These are phyloP conservation scores for Penicillium verhagenii DNA, from an alignment of 495 filamentous ascomycete species.

Conservation along the genomic window DNA sequence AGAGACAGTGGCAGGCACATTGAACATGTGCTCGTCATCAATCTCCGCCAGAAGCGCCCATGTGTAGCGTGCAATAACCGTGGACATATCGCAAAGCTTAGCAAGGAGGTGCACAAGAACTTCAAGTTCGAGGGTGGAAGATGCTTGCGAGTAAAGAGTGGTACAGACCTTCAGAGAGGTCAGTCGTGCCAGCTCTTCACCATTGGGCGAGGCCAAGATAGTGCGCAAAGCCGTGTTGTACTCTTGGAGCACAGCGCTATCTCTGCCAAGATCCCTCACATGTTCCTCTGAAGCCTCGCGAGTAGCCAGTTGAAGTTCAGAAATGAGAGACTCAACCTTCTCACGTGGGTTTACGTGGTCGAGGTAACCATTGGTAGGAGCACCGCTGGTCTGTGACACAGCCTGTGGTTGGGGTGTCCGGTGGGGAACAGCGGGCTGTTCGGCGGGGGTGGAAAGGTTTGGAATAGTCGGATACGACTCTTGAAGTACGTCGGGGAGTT, in stretches of 20 bases:
- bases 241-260: conserved; percentile 62
- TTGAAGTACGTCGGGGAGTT: conserved; percentile 73
- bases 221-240: conserved; percentile 55
- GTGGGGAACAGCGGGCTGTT: conserved; percentile 72
- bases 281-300: conserved; percentile 67
- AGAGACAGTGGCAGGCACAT: conserved; percentile 70
- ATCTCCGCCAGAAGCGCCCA: conserved; percentile 61
- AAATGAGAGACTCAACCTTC: conserved; percentile 65
- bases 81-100: conserved; percentile 75
- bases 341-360: conserved; percentile 63
- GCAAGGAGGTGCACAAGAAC: conserved; percentile 78
- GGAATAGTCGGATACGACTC: conserved; percentile 78
- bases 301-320: conserved; percentile 64
- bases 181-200: conserved; percentile 66
- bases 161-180: conserved; percentile 71
- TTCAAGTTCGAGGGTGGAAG: conserved; percentile 70
- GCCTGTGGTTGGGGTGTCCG: conserved; percentile 65
- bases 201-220: conserved; percentile 48
- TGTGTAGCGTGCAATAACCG: conserved; percentile 70
- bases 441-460: conserved; percentile 75
- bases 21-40: conserved; percentile 74
- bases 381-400: conserved; percentile 35
- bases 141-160: conserved; percentile 60
- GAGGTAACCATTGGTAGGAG: conserved; percentile 60
- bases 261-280: conserved; percentile 64